These are phyloP conservation scores for Coniochaeta sp. DNA, from an alignment of 2,329 filamentous ascomycete species.

Conservation along the genomic window DNA sequence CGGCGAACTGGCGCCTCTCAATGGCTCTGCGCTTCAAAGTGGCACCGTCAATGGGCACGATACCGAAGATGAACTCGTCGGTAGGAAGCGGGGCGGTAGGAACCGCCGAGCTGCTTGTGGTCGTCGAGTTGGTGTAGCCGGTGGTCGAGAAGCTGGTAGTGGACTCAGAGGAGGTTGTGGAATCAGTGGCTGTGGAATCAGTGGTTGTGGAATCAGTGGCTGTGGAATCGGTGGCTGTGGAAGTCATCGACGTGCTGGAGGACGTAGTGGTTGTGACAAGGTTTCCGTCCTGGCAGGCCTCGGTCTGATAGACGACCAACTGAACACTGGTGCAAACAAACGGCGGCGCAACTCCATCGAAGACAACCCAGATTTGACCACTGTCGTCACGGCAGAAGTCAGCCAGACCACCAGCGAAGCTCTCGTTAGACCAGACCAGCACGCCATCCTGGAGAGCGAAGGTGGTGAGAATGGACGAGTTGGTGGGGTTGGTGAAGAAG, in stretches of 20 bases:
- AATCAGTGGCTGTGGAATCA: background rate
- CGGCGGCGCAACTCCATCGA: constrained; percentile 8
- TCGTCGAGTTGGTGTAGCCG: background rate
- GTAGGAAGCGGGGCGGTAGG: background rate
- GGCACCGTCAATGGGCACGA: constrained; percentile 5
- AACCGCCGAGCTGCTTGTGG: background rate
- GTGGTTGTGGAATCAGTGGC: background rate
- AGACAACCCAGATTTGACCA: constrained; percentile 14
- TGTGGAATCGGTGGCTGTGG: background rate
- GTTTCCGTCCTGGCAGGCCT: background rate
- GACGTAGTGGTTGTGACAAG: background rate
- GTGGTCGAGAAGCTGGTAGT: background rate
- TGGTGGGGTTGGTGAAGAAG: constrained; percentile 6
- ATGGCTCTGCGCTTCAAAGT: background rate
- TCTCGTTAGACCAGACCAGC: constrained; percentile 19
- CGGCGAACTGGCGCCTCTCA: constrained; percentile 1
- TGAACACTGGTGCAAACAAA: constrained; percentile 7
- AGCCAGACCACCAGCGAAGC: constrained; percentile 16
- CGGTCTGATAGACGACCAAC: background rate
- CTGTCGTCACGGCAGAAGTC: constrained; percentile 16
- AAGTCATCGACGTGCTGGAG: background rate
- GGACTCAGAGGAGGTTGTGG: background rate
- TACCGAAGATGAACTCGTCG: constrained; percentile 9
- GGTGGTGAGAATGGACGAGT: constrained; percentile 10
- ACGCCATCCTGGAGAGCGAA: constrained; percentile 9